These are phyloP conservation scores for Coprinellus micaceus DNA, from an alignment of 768 basidiomycete species.

Conservation along the genomic window DNA sequence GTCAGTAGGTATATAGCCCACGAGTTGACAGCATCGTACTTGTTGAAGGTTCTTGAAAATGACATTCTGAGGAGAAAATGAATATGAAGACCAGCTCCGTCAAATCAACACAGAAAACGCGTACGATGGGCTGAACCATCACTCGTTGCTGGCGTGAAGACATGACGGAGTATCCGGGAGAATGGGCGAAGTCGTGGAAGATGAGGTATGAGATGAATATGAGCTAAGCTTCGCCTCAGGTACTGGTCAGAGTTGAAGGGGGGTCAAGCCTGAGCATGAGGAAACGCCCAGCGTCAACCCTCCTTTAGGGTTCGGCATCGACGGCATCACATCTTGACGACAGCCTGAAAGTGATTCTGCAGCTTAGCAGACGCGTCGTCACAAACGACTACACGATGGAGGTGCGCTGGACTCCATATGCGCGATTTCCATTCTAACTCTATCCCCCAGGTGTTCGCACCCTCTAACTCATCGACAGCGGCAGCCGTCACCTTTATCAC, in stretches of 20 bases:
- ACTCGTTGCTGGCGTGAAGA: slow-evolving; percentile 91
- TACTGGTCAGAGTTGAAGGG: not conserved
- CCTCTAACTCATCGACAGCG: slow-evolving; percentile 89
- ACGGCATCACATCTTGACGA: not conserved
- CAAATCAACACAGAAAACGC: slow-evolving; percentile 25
- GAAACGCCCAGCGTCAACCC: slow-evolving; percentile 8
- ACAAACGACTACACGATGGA: slow-evolving; percentile 35
- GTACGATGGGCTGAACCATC: slow-evolving; percentile 99
- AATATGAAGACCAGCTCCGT: not conserved
- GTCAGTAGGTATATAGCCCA: too few species aligned
- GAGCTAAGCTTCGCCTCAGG: slow-evolving; percentile 7
- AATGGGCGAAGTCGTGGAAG: slow-evolving; percentile 1
- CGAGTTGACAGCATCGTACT: slow-evolving; percentile 32
- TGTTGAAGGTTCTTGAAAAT: slow-evolving; percentile 98
- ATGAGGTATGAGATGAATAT: slow-evolving; percentile 11
- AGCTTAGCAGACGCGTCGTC: slow-evolving; percentile 33
- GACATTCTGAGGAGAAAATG: slow-evolving; percentile 61
- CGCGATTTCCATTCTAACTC: slow-evolving; percentile 1
- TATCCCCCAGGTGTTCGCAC: slow-evolving; percentile 55
- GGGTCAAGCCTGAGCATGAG: not conserved
- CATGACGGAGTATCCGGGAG: slow-evolving; percentile 48
- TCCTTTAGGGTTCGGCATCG: slow-evolving; percentile 15
- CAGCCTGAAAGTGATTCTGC: not conserved
- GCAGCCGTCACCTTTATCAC: slow-evolving; percentile 99
- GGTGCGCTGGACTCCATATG: slow-evolving; percentile 24